These are phyloP conservation scores for Cyberlindnera amylophila DNA, from an alignment of 805 yeast genomes.

Conservation along the genomic window DNA sequence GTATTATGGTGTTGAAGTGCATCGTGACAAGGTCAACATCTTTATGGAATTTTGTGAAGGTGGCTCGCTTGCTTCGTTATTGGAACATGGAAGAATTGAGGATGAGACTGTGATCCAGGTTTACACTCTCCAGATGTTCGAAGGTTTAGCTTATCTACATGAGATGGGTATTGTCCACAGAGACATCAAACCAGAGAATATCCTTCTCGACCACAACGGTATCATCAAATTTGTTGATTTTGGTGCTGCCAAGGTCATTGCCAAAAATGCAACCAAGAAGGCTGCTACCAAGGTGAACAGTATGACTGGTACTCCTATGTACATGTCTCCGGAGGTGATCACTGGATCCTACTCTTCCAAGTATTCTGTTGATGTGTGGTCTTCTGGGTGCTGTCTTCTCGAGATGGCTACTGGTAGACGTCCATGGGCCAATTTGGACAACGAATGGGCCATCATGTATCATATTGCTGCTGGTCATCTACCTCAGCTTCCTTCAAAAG, in stretches of 20 bases:
- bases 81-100: conserved; percentile 91
- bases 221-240: conserved; percentile 94
- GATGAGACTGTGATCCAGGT: conserved; percentile 92
- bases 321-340: conserved; percentile 96
- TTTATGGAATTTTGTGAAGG: conserved; percentile 98
- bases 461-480: conserved; percentile 94
- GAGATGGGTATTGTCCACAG: conserved; percentile 95
- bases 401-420: conserved; percentile 96
- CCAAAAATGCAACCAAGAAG: conserved; percentile 49
- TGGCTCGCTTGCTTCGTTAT: conserved; percentile 80
- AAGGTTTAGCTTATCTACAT: conserved; percentile 92
- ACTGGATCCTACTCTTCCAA: conserved; percentile 55
- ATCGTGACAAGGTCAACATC: conserved; percentile 88
- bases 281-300: conserved; percentile 31
- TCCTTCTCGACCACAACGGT: conserved; percentile 84
- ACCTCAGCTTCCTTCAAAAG: conserved; percentile 78
- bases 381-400: conserved; percentile 90
- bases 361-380: conserved; percentile 78
- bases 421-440: conserved; percentile 95
- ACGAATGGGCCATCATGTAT: conserved; percentile 98
- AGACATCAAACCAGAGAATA: conserved; percentile 94
- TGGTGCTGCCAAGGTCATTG: conserved; percentile 89
- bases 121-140: conserved; percentile 87
- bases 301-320: conserved; percentile 93
- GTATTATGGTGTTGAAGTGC: conserved; percentile 96